Percentiles rank a stretch among this genome's conserved stretches.
Evolutionary conservation across 2,329 filamentous ascomycete genomes (phyloP).

Genomic region (Onygenales sp.): DNA sequence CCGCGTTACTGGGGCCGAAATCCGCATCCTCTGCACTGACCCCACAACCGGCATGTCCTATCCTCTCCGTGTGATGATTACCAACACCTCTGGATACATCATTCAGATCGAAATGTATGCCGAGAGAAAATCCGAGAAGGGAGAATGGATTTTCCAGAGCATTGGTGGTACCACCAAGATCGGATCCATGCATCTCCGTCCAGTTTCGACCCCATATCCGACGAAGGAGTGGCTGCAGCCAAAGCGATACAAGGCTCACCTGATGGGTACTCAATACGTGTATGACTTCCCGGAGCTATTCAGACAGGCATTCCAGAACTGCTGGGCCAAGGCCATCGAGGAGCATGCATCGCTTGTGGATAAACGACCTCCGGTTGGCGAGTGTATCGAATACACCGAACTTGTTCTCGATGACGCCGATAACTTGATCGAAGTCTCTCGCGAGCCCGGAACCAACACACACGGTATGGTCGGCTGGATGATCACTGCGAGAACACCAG

Average conservation of each 20-base stretch:
- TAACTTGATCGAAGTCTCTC: slow-evolving; percentile 82
- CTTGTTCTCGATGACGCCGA: slow-evolving; percentile 91
- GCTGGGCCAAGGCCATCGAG: slow-evolving; percentile 68
- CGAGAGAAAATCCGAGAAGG: slow-evolving; percentile 96
- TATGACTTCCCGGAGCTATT: slow-evolving; percentile 99
- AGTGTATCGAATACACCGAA: slow-evolving; percentile 90
- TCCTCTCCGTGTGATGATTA: slow-evolving; percentile 91
- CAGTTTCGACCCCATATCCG: slow-evolving; percentile 84
- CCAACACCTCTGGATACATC: slow-evolving; percentile 95
- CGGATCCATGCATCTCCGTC: slow-evolving; percentile 85
- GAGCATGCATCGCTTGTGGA: slow-evolving; percentile 64
- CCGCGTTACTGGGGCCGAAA: slow-evolving; percentile 93
- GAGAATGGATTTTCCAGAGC: slow-evolving; percentile 97
- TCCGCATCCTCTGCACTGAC: slow-evolving; percentile 96
- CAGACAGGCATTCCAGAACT: slow-evolving; percentile 94
- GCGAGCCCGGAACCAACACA: slow-evolving; percentile 88
- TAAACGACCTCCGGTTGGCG: slow-evolving; percentile 74
- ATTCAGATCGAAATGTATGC: slow-evolving; percentile 97
- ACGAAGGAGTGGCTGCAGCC: slow-evolving; percentile 98
- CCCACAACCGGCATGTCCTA: slow-evolving; percentile 73
- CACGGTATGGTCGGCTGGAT: slow-evolving; percentile 99
- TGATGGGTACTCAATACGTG: slow-evolving; percentile 98
- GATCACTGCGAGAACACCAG: slow-evolving; percentile 85
- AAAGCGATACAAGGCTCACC: slow-evolving; percentile 97
- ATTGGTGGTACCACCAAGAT: slow-evolving; percentile 93